Percentiles rank a stretch among this genome's conserved stretches.
These are phyloP conservation scores for Viridothelium virens DNA, from an alignment of 495 filamentous ascomycete species.

Conservation along the genomic window DNA sequence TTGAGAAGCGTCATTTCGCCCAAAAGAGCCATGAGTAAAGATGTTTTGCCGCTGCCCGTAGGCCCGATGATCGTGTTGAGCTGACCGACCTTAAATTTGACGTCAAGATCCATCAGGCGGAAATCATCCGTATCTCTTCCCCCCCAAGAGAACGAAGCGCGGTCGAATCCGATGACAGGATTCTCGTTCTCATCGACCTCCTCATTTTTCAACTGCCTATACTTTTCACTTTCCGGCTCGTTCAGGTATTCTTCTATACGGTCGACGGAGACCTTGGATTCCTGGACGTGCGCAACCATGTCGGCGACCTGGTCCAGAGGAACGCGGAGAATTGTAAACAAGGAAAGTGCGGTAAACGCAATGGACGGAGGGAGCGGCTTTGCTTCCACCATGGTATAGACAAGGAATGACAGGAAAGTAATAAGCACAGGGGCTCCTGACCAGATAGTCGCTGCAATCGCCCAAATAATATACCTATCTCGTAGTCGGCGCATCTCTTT, in stretches of 20 bases:
- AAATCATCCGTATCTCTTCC: conserved; percentile 61
- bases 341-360: conserved; percentile 91
- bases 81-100: conserved; percentile 67
- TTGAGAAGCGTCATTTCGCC: conserved; percentile 90
- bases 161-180: conserved; percentile 68
- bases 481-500: conserved; percentile 72
- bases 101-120: conserved; percentile 70
- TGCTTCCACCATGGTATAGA: conserved; percentile 86
- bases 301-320: conserved; percentile 95
- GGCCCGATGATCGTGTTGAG: conserved; percentile 89
- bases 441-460: conserved; percentile 86
- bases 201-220: conserved; percentile 65
- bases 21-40: conserved; percentile 87
- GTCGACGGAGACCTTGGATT: conserved; percentile 93
- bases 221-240: conserved; percentile 96
- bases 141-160: conserved; percentile 86
- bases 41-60: conserved; percentile 92
- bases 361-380: conserved; percentile 86
- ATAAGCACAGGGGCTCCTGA: conserved; percentile 93
- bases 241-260: conserved; percentile 92
- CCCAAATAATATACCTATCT: conserved; percentile 82
- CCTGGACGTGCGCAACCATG: conserved; percentile 98
- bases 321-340: conserved; percentile 91
- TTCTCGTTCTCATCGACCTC: conserved; percentile 53
- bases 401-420: conserved; percentile 88